Evolutionary conservation across 495 filamentous ascomycete genomes (phyloP).

Genomic region (Penicillium psychrofluorescens): DNA sequence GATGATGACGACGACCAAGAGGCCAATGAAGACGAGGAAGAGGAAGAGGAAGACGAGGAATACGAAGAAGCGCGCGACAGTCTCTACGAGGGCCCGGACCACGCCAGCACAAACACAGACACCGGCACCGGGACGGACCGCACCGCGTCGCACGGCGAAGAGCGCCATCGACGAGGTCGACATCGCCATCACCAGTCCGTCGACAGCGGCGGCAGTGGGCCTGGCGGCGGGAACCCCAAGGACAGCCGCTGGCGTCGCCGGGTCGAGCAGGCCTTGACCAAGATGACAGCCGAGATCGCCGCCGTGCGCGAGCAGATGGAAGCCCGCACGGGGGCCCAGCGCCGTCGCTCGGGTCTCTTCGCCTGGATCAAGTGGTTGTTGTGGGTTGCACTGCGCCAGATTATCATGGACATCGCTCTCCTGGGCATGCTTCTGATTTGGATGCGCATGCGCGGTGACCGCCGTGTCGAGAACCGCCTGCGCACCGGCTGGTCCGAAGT

Average conservation of each 20-base stretch:
- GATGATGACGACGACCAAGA: conserved; percentile 27
- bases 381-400: conserved; percentile 63
- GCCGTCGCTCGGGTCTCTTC: conserved; percentile 46
- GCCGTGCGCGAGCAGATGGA: conserved; percentile 92
- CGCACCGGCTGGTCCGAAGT: conserved; percentile 53
- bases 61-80: conserved; percentile 34
- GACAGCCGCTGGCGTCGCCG: conserved; percentile 63
- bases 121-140: conserved; percentile 12
- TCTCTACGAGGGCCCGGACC: conserved; percentile 29
- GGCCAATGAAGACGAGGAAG: conserved; percentile 26
- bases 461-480: conserved; percentile 70
- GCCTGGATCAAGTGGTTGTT: conserved; percentile 70
- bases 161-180: conserved; percentile 3
- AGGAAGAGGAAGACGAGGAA: conserved; percentile 44
- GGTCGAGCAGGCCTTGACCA: conserved; percentile 81
- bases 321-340: conserved; percentile 31
- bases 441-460: conserved; percentile 72
- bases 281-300: conserved; percentile 86
- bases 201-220: conserved; percentile 8
- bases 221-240: conserved; percentile 1
- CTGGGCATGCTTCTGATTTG: conserved; percentile 66
- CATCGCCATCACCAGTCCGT: conserved; percentile 6
- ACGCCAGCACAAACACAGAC: conserved; percentile 9
- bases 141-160: conserved; percentile 5
- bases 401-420: conserved; percentile 62